Conservation (phyloP, 148 eudicot genomes). For the Camellia japonica region DNA sequence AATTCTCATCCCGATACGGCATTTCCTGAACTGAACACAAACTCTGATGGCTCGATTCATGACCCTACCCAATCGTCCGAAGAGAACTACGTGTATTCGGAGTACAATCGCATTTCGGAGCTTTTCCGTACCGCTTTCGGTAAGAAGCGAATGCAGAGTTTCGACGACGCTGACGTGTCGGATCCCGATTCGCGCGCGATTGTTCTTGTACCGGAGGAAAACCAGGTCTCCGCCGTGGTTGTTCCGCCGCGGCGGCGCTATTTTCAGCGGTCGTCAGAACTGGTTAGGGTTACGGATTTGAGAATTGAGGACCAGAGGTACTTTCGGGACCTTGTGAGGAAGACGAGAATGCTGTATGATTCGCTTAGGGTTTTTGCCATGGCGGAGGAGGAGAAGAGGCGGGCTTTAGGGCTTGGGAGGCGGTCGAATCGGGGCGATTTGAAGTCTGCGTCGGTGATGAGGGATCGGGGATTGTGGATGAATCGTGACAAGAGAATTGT, state of each 20-base stretch:
- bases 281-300: conserved; percentile 54
- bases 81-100: conserved; percentile 35
- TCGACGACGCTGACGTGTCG: conserved; percentile 14
- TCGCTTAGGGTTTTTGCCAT: conserved; percentile 43
- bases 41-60: conserved; percentile 17
- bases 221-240: conserved; percentile 7
- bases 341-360: conserved; percentile 56
- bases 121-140: conserved; percentile 44
- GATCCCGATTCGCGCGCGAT: conserved; percentile 49
- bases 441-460: conserved; percentile 52
- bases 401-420: conserved; percentile 24
- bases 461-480: conserved; percentile 58
- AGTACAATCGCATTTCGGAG: conserved; percentile 47
- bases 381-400: conserved; percentile 41
- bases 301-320: conserved; percentile 43
- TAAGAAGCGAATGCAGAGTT: conserved; percentile 6
- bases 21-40: conserved; percentile 5
- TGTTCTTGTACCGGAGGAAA: conserved; percentile 32
- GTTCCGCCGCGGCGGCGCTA: conserved; percentile 3
- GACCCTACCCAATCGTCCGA: conserved; percentile 7
- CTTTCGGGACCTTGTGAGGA: conserved; percentile 50
- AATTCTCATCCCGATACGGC: not conserved
- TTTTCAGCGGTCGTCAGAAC: conserved; percentile 50
- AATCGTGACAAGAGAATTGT: conserved; percentile 70
- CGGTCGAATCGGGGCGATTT: conserved; percentile 50